These are phyloP conservation scores for Cercospora zeae-maydis DNA, from an alignment of 2,329 filamentous ascomycete genomes.

Conservation along the genomic window DNA sequence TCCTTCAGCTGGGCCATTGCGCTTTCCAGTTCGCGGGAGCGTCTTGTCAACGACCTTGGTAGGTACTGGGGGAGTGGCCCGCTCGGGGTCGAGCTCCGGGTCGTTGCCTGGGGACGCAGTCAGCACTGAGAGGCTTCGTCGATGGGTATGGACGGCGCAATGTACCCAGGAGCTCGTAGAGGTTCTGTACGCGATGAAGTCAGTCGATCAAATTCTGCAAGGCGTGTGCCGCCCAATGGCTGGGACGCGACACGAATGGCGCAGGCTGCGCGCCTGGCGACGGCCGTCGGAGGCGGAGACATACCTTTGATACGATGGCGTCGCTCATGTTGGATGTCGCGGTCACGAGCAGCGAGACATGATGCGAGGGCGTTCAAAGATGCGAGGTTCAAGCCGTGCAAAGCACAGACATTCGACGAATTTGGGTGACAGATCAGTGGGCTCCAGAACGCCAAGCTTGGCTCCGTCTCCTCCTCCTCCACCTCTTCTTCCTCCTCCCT, in stretches of 20 bases:
- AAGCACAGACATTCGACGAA: neutral
- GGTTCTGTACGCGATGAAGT: constrained; percentile 62
- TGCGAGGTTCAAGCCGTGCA: neutral
- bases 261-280: neutral
- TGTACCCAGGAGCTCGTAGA: constrained; percentile 96
- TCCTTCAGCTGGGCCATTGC: constrained; percentile 74
- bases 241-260: neutral
- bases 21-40: constrained; percentile 73
- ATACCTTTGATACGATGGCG: constrained; percentile 14
- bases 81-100: constrained; percentile 68
- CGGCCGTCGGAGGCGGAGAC: neutral
- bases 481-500: neutral
- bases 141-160: constrained; percentile 12
- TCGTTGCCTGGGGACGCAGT: constrained; percentile 55
- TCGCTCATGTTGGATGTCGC: constrained; percentile 13
- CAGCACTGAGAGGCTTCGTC: constrained; percentile 14
- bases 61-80: constrained; percentile 66
- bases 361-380: neutral
- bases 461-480: neutral
- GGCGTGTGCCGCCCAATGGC: constrained; percentile 7
- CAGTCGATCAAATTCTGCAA: constrained; percentile 24
- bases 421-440: constrained; percentile 3
- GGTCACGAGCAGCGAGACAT: constrained; percentile 14
- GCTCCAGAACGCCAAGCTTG: constrained; percentile 1
- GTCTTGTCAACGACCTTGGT: constrained; percentile 88